These are phyloP conservation scores for Neoarthrinium moseri DNA, from an alignment of 2,329 filamentous ascomycete genomes.

Conservation along the genomic window DNA sequence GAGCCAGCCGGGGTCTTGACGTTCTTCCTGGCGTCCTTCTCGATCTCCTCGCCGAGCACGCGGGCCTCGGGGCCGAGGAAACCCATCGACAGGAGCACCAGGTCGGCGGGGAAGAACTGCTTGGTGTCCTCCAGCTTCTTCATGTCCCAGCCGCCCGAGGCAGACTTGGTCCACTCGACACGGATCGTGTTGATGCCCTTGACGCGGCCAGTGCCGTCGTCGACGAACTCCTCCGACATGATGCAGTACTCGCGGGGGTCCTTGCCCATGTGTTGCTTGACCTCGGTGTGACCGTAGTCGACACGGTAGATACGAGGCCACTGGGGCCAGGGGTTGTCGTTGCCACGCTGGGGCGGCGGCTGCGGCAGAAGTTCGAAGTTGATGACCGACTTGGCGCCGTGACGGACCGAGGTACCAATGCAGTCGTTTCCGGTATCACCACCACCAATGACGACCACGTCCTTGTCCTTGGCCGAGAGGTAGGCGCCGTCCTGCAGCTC, in stretches of 20 bases:
- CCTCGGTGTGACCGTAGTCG: conserved; percentile 96
- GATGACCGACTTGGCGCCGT: conserved; percentile 91
- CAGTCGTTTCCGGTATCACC: conserved; percentile 98
- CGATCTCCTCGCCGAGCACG: conserved; percentile 81
- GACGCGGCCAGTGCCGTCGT: conserved; percentile 81
- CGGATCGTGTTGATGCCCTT: conserved; percentile 95
- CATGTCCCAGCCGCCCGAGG: conserved; percentile 95
- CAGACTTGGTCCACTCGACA: conserved; percentile 92
- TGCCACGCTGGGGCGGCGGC: conserved; percentile 83
- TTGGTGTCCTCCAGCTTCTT: conserved; percentile 92
- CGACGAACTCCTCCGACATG: conserved; percentile 96
- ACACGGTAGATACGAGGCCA: conserved; percentile 98
- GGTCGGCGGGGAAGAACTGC: conserved; percentile 93
- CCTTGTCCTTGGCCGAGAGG: conserved; percentile 92
- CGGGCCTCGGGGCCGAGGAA: conserved; percentile 93
- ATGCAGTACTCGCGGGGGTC: conserved; percentile 97
- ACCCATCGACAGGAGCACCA: conserved; percentile 94
- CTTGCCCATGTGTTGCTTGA: conserved; percentile 93
- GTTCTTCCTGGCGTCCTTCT: conserved; percentile 91
- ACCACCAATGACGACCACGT: conserved; percentile 95
- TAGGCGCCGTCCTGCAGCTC: conserved; percentile 80
- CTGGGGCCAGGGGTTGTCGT: conserved; percentile 97
- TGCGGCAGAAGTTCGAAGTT: conserved; percentile 97
- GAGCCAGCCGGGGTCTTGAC: conserved; percentile 89
- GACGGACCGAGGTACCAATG: conserved; percentile 93